Base-by-base conservation (phyloP, 148 eudicot species). In the Chenopodium berlandieri region DNA sequence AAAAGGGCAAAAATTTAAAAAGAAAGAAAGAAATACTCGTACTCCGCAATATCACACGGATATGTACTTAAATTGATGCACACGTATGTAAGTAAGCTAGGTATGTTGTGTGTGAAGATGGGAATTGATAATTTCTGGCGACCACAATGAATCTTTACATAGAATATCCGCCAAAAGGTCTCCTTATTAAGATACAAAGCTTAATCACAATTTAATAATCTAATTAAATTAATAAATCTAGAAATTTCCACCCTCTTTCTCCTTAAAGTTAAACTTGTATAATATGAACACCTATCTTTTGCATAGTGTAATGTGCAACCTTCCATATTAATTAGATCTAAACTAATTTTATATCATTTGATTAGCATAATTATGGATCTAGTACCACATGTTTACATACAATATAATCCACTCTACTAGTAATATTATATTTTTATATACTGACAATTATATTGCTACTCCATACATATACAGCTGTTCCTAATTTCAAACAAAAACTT, bases 191-290 rank as follows among this genome's bases (percentile, higher is more conserved):
- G 16, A 1, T 34, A 32, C 23, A 47, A 34, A 3, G 13, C 58
- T 65, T 46, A 74, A 46, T 48, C 46, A 22, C 17, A n/a, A 44
- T 14, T 68, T 13, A 7, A 46, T 47, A 44, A 68, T 62, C 23
- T 62, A 12, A 44, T 64, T 25, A 44, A 23, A 14, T 50, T 46
- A 46, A 2, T 11, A 25, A 40, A 76, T 77, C 13, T 10, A 12
- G 80, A 82, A 82, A 60, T 46, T 82, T 77, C 81, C 84, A 77
- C 25, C 76, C 11, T 70, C 64, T 20, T 77, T 71, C 84, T 58
- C 52, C 80, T 30, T 40, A 67, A 67, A 81, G 54, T 30, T 25
- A 7, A 23, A 23, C 46, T 22, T 65, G 16, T 75, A 25, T 22
- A 64, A 2, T 34, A 50, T 32, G n/a, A 68, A 22, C 73, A 50